A percentile compares a stretch with the other conserved stretches of the same genome.
Evolutionary conservation across 2,329 filamentous ascomycete genomes (phyloP).

Genomic region (Lecanosticta acicola): DNA sequence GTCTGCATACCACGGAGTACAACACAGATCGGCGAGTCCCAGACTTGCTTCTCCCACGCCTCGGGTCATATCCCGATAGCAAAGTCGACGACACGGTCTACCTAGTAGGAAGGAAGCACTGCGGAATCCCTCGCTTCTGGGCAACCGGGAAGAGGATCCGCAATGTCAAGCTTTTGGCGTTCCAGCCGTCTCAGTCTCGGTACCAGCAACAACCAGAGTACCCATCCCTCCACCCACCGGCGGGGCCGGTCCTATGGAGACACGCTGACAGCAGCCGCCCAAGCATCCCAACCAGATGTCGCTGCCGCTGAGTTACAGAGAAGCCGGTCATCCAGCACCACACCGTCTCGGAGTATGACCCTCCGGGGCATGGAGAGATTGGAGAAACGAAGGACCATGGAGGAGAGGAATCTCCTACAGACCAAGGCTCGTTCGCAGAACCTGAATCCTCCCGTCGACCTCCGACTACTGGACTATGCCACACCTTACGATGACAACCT

Average conservation of each 20-base stretch:
- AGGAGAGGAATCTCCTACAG: conserved; percentile 27
- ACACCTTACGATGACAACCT: conserved; percentile 53
- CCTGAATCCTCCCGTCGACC: conserved; percentile 43
- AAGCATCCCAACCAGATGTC: not conserved
- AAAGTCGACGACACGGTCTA: not conserved
- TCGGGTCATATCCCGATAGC: not conserved
- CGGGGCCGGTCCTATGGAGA: conserved; percentile 3
- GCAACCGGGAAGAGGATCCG: not conserved
- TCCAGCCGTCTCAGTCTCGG: conserved; percentile 13
- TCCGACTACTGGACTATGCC: conserved; percentile 55
- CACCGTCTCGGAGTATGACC: conserved; percentile 4
- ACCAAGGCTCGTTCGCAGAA: conserved; percentile 24
- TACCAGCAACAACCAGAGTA: conserved; percentile 1
- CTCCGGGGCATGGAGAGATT: conserved; percentile 27
- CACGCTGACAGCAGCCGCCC: not conserved
- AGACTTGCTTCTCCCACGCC: not conserved
- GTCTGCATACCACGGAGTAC: not conserved
- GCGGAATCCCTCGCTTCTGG: no score
- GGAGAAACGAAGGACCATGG: conserved; percentile 30
- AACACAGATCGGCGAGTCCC: not conserved
- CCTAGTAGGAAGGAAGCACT: not conserved
- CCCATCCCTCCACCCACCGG: conserved; percentile 2
- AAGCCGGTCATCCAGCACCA: conserved; percentile 13
- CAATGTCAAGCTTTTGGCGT: conserved; percentile 14
- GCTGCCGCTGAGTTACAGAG: conserved; percentile 3